Evolutionary conservation across 306 rosid genomes (phyloP).

Genomic region (Cicer pinnatifidum): DNA sequence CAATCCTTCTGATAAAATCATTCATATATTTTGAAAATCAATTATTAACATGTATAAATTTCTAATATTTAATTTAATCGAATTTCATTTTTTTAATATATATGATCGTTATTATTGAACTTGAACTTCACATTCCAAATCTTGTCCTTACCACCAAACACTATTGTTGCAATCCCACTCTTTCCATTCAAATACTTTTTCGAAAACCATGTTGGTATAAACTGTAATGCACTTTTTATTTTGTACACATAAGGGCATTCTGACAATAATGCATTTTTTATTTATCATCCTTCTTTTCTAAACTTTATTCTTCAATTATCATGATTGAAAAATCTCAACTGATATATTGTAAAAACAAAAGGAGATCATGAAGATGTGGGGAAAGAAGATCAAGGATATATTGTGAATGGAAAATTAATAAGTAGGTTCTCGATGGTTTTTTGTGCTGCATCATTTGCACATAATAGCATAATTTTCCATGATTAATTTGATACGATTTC

Average conservation of each 20-base stretch:
- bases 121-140: background rate
- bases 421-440: slow-evolving; percentile 38
- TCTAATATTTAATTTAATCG: no score
- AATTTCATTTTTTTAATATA: no score
- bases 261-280: slow-evolving; percentile 31
- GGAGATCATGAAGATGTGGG: slow-evolving; percentile 18
- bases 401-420: slow-evolving; percentile 30
- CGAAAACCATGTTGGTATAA: background rate
- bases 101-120: rapidly evolving
- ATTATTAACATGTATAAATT: no score
- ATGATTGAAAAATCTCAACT: slow-evolving; percentile 51
- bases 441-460: slow-evolving; percentile 45
- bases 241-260: slow-evolving; percentile 28
- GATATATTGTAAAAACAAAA: slow-evolving; percentile 17
- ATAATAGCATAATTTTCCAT: slow-evolving; percentile 49
- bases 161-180: background rate
- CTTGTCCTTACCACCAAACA: background rate
- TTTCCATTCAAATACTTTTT: background rate
- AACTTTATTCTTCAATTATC: slow-evolving; percentile 7
- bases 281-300: background rate
- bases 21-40: no score
- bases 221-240: slow-evolving; percentile 32
- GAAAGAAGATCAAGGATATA: slow-evolving; percentile 12
- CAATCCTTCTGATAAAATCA: no score
- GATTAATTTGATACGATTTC: slow-evolving; percentile 54